phyloP scores from a whole-genome alignment of 768 basidiomycete species.

The Megacollybia marginata region DNA sequence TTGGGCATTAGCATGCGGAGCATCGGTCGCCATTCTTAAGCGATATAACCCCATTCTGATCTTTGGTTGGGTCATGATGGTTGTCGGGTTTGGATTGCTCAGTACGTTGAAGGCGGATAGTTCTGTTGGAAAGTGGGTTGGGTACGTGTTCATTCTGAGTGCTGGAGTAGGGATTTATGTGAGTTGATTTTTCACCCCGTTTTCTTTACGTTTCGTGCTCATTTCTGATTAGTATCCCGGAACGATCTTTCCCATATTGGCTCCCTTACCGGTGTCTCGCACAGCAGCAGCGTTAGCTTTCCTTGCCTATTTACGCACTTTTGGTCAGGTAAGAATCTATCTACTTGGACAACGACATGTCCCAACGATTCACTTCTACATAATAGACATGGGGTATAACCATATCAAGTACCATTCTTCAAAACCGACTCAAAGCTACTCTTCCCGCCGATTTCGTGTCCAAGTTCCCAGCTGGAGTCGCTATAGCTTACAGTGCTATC shows the following conservation, averaged over 20 bases:
- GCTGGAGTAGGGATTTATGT: conserved; percentile 2
- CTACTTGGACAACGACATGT: not conserved
- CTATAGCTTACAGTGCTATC: conserved; percentile 20
- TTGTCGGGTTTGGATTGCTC: conserved; percentile 28
- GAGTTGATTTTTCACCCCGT: not conserved
- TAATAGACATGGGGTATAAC: conserved; percentile 24
- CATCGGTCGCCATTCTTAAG: not conserved
- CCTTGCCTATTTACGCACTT: conserved; percentile 16
- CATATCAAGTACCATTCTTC: conserved; percentile 23
- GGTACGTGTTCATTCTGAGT: conserved; percentile 9
- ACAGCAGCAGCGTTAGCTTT: conserved; percentile 32
- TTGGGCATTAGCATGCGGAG: not conserved
- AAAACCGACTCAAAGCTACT: conserved; percentile 26
- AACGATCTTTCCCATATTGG: conserved; percentile 10
- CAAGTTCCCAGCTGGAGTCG: conserved; percentile 5
- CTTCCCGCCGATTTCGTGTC: conserved; percentile 12
- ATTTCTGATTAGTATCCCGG: not conserved
- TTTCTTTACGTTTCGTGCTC: not conserved
- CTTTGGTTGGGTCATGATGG: conserved; percentile 22
- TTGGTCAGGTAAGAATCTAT: conserved; percentile 13
- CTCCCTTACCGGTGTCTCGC: conserved; percentile 8
- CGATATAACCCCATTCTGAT: not conserved
- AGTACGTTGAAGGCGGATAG: conserved; percentile 17
- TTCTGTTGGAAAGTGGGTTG: conserved; percentile 19
- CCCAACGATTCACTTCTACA: conserved; percentile 1